Percentiles rank a stretch among this genome's conserved stretches.
These are phyloP conservation scores for Trypanosoma congolense DNA, from an alignment of 208 protist genomes.

Conservation along the genomic window DNA sequence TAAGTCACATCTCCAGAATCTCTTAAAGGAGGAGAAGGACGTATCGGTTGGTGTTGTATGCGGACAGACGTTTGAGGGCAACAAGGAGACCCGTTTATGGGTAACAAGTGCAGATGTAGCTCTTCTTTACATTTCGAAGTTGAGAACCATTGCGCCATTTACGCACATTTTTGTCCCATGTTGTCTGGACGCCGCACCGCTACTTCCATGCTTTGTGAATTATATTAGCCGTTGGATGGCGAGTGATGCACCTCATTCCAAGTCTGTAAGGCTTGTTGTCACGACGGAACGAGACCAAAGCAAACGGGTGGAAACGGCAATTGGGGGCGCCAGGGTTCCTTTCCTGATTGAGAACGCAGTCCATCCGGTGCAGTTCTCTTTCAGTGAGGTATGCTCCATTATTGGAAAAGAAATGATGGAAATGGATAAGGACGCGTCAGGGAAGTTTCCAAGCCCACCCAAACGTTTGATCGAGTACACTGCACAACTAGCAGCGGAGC, in stretches of 20 bases:
- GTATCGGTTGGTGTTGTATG: slow-evolving; percentile 52
- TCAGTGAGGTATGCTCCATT: slow-evolving; percentile 72
- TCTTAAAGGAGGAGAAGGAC: slow-evolving; percentile 17
- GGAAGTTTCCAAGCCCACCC: slow-evolving; percentile 53
- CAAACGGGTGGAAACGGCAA: slow-evolving; percentile 31
- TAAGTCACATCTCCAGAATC: slow-evolving; percentile 34
- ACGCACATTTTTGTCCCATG: slow-evolving; percentile 80
- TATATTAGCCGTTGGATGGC: slow-evolving; percentile 21
- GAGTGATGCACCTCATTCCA: slow-evolving; percentile 35
- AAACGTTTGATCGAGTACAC: slow-evolving; percentile 58
- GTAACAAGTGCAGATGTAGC: slow-evolving; percentile 77
- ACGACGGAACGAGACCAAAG: slow-evolving; percentile 16
- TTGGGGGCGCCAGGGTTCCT: slow-evolving; percentile 33
- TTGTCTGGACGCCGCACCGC: slow-evolving; percentile 46
- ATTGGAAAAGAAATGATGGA: slow-evolving; percentile 68
- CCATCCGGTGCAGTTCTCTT: slow-evolving; percentile 48
- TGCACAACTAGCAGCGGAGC: slow-evolving; percentile 35
- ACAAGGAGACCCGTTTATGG: slow-evolving; percentile 46
- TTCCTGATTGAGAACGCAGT: slow-evolving; percentile 12
- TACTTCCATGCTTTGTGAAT: slow-evolving; percentile 41
- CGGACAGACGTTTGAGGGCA: slow-evolving; percentile 52
- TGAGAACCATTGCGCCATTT: slow-evolving; percentile 67
- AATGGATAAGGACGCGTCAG: slow-evolving; percentile 48
- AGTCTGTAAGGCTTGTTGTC: slow-evolving; percentile 34
- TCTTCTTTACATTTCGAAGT: slow-evolving; percentile 58